Percentiles rank a stretch among this genome's conserved stretches.
phyloP scores from a whole-genome alignment of 2,329 filamentous ascomycete genomes.

The Paraphoma sp. region DNA sequence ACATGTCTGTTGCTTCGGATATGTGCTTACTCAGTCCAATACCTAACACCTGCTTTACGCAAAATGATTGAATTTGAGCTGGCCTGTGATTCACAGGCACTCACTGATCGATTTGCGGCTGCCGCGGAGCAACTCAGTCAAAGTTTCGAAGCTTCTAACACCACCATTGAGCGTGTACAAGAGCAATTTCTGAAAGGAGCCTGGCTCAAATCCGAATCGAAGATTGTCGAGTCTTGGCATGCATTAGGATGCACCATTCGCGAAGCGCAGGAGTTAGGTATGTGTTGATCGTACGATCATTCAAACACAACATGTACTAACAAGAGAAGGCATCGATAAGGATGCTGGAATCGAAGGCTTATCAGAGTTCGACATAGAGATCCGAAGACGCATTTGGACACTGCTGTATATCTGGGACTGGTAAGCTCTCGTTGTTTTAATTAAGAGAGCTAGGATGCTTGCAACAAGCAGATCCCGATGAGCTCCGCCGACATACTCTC shows the following conservation, averaged over 20 bases:
- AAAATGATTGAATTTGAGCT: conserved; percentile 56
- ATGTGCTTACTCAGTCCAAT: conserved; percentile 56
- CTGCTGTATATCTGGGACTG: conserved; percentile 58
- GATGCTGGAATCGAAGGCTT: conserved; percentile 43
- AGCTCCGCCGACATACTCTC: no score
- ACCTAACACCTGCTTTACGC: conserved; percentile 46
- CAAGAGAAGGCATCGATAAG: conserved; percentile 47
- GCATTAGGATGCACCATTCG: conserved; percentile 52
- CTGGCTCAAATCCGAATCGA: conserved; percentile 57
- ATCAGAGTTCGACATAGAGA: conserved; percentile 56
- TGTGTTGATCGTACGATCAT: background rate
- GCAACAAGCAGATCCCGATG: no score
- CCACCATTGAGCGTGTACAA: conserved; percentile 55
- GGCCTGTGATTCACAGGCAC: conserved; percentile 45
- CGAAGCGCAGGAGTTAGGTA: conserved; percentile 58
- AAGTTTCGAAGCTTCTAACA: conserved; percentile 53
- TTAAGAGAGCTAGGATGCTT: no score
- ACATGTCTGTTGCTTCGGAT: conserved; percentile 57
- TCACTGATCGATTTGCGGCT: conserved; percentile 52
- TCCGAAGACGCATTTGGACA: conserved; percentile 56
- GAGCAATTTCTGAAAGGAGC: conserved; percentile 57
- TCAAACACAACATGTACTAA: background rate
- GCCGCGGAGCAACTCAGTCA: conserved; percentile 54
- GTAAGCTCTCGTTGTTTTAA: conserved; percentile 32
- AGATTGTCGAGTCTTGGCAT: conserved; percentile 59